Conservation (phyloP, 352 stramenopile species). For the Achlya hypogyna region DNA sequence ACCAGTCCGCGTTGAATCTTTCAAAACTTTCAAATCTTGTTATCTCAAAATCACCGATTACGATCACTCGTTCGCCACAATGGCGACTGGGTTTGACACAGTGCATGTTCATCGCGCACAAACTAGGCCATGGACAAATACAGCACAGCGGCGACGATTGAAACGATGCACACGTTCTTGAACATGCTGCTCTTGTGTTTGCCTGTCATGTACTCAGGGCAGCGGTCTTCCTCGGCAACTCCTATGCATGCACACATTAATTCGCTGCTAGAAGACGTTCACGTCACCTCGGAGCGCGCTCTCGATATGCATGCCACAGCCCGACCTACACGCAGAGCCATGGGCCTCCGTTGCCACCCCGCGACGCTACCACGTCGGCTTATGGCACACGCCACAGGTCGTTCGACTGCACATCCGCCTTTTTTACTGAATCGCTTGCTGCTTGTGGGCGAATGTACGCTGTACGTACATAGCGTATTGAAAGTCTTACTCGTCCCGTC, state of each 20-base stretch:
- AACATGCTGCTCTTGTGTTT: constrained; percentile 15
- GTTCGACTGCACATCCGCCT: constrained; percentile 9
- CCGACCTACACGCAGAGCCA: background rate
- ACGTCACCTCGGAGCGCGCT: constrained; percentile 5
- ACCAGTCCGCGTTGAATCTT: no score
- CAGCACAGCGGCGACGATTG: background rate
- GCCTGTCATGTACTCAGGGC: constrained; percentile 7
- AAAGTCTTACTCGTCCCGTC: no score
- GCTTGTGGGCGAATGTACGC: background rate
- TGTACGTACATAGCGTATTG: background rate
- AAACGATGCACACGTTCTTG: background rate
- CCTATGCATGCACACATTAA: background rate
- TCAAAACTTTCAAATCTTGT: no score
- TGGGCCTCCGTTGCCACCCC: background rate
- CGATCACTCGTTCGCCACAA: no score
- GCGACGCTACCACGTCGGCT: constrained; percentile 4
- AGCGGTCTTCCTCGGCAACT: background rate
- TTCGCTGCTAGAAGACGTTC: background rate
- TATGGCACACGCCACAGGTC: constrained; percentile 12
- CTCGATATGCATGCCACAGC: constrained; percentile 19
- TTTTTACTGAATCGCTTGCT: background rate
- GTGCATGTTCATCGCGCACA: background rate
- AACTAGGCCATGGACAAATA: background rate
- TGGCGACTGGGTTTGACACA: no score
- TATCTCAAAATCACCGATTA: no score